Evolutionary conservation across 2,329 filamentous ascomycete genomes (phyloP).

Genomic region (Fusarium sp.): DNA sequence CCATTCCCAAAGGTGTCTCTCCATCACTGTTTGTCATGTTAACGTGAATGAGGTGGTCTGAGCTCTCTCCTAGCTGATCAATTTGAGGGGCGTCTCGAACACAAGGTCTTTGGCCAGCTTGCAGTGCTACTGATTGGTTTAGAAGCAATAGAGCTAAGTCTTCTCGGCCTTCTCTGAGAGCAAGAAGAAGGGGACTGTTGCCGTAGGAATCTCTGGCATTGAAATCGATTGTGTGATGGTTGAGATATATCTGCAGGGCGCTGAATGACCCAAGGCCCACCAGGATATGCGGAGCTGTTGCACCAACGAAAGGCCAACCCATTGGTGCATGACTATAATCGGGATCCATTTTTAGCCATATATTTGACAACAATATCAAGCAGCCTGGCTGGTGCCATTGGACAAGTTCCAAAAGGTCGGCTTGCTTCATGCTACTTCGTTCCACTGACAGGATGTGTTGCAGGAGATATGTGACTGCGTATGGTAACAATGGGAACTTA

Average conservation of each 20-base stretch:
- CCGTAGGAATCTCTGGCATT: rapidly evolving
- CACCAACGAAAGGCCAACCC: rapidly evolving
- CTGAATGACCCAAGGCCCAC: background rate
- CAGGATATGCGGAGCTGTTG: rapidly evolving
- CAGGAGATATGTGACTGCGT: background rate
- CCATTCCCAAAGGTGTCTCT: background rate
- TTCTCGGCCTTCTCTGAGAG: rapidly evolving
- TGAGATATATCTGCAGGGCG: rapidly evolving
- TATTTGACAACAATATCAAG: rapidly evolving
- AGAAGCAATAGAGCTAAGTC: background rate
- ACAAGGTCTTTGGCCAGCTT: background rate
- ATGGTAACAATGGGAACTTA: background rate
- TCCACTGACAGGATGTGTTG: rapidly evolving
- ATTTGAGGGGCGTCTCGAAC: rapidly evolving
- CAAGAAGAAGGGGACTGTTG: background rate
- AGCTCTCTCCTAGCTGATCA: rapidly evolving
- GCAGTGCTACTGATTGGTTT: rapidly evolving
- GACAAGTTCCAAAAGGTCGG: background rate
- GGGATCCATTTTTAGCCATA: slow-evolving; percentile 1
- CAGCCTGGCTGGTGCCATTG: rapidly evolving
- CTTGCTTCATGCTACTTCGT: rapidly evolving
- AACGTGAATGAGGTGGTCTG: background rate
- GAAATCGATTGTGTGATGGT: rapidly evolving
- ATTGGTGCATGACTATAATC: background rate
- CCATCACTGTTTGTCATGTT: rapidly evolving